A percentile compares a stretch with the other conserved stretches of the same genome.
Conservation (phyloP, 108 stramenopile genomes). For the Cyclostephanos tholiformis region DNA sequence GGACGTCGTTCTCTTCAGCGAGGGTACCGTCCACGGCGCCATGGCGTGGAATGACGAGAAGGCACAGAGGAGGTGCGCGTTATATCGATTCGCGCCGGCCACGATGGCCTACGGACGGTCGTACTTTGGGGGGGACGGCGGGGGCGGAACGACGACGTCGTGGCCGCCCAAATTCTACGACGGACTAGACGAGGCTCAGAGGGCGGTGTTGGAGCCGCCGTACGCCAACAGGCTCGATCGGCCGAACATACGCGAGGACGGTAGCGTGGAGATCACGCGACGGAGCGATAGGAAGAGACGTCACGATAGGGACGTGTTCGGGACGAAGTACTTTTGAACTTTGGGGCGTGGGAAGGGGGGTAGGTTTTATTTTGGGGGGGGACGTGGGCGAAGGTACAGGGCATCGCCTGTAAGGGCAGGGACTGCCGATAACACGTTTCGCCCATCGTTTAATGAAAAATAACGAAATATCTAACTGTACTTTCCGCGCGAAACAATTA, state of each 20-base stretch:
- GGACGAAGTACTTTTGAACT: conserved; percentile 85
- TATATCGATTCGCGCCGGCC: conserved; percentile 87
- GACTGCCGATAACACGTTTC: no score
- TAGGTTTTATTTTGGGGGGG: no score
- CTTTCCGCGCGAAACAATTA: not conserved
- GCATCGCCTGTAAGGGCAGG: no score
- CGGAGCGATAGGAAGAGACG: conserved; percentile 77
- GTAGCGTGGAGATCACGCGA: conserved; percentile 65
- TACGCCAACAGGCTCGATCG: conserved; percentile 89
- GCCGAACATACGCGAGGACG: conserved; percentile 72
- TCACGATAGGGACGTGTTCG: conserved; percentile 86
- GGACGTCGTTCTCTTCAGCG: conserved; percentile 89
- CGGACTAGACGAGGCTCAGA: conserved; percentile 76
- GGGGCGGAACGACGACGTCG: conserved; percentile 17
- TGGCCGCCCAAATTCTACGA: conserved; percentile 87
- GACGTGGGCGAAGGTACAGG: no score
- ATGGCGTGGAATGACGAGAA: conserved; percentile 71
- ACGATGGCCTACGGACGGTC: conserved; percentile 84
- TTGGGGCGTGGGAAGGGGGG: not conserved
- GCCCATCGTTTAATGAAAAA: no score
- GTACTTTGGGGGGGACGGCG: conserved; percentile 82
- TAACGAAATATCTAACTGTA: no score
- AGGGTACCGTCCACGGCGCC: conserved; percentile 93
- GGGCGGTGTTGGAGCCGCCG: conserved; percentile 88
- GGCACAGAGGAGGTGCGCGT: conserved; percentile 69